Conservation (phyloP, 768 basidiomycete genomes). For the Suillus decipiens region DNA sequence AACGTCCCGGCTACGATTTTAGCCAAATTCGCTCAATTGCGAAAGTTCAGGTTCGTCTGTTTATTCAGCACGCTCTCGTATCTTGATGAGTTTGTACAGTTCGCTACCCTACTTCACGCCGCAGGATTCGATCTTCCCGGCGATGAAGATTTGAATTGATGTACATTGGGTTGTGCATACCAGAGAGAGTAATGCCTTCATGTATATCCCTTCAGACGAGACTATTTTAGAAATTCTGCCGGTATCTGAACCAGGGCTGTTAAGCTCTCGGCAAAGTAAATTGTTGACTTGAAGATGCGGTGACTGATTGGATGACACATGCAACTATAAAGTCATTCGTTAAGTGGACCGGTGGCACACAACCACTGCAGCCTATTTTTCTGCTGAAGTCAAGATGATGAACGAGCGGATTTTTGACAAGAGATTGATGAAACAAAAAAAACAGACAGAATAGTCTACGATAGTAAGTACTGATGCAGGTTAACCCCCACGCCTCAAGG, state of each 20-base stretch:
- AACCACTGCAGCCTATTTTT: no score
- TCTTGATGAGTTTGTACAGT: constrained; percentile 38
- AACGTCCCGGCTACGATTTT: constrained; percentile 81
- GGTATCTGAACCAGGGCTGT: not conserved
- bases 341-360: no score
- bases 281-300: no score
- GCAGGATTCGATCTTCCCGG: constrained; percentile 55
- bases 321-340: no score
- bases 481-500: no score
- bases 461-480: no score
- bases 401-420: no score
- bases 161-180: not conserved
- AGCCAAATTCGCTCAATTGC: constrained; percentile 81
- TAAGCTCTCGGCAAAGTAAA: no score
- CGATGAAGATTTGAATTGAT: constrained; percentile 10
- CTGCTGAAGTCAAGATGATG: no score
- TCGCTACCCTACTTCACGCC: constrained; percentile 69
- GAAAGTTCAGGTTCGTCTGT: constrained; percentile 71
- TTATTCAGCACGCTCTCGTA: not conserved
- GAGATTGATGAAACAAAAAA: no score
- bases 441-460: no score
- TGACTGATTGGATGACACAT: no score
- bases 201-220: not conserved
- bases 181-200: not conserved
- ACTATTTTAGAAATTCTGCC: not conserved